These are phyloP conservation scores for Geum urbanum DNA, from an alignment of 306 rosid genomes.

Conservation along the genomic window DNA sequence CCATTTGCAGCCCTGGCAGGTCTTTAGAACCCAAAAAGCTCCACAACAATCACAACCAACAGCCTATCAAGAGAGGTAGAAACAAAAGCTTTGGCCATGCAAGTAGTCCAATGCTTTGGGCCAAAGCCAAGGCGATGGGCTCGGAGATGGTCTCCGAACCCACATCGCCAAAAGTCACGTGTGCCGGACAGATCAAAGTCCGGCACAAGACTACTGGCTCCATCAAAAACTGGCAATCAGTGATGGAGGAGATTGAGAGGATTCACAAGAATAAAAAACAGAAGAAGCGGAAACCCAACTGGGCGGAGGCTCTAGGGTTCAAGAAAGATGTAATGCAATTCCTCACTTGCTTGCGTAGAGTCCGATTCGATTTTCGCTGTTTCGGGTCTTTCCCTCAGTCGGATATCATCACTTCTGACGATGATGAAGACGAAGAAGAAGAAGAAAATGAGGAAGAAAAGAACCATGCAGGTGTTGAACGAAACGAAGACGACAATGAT, in stretches of 20 bases:
- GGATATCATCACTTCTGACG: slow-evolving; percentile 45
- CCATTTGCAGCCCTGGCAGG: slow-evolving; percentile 84
- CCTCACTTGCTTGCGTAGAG: slow-evolving; percentile 62
- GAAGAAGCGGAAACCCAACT: slow-evolving; percentile 45
- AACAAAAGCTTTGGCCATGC: slow-evolving; percentile 37
- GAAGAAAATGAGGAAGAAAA: slow-evolving; percentile 16
- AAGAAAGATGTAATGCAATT: slow-evolving; percentile 85
- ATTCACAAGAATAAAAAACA: slow-evolving; percentile 53
- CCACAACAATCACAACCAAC: slow-evolving; percentile 35
- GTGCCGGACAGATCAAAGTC: slow-evolving; percentile 92
- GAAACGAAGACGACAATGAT: slow-evolving; percentile 31
- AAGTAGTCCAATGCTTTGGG: slow-evolving; percentile 76
- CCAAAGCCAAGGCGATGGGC: slow-evolving; percentile 59
- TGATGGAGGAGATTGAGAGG: slow-evolving; percentile 94
- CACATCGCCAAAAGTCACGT: slow-evolving; percentile 87
- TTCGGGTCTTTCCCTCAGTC: slow-evolving; percentile 57
- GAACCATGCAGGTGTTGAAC: slow-evolving; percentile 26
- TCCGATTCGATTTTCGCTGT: slow-evolving; percentile 67
- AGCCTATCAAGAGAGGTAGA: slow-evolving; percentile 40
- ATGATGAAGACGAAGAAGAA: slow-evolving; percentile 39
- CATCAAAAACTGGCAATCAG: slow-evolving; percentile 81
- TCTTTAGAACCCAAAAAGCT: slow-evolving; percentile 47
- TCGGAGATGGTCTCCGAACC: slow-evolving; percentile 62
- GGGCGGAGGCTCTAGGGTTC: slow-evolving; percentile 66
- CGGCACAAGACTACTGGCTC: slow-evolving; percentile 39